A percentile compares a stretch with the other conserved stretches of the same genome.
Evolutionary conservation across 1,139 yeast species (phyloP).

Genomic region (Lodderomyces pseudojiufengensis): DNA sequence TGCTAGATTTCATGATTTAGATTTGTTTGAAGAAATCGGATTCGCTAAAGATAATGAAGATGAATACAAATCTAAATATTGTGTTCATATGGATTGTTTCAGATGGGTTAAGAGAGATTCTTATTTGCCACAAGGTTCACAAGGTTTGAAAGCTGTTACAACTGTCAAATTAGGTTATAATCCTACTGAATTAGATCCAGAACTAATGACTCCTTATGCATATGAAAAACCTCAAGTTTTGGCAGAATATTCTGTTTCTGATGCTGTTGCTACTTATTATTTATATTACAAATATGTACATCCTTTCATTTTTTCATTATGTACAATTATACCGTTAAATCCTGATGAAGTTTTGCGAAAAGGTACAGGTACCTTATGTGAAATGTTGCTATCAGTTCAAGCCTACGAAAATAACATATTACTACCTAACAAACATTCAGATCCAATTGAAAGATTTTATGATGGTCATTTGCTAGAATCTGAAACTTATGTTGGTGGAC

Average conservation of each 20-base stretch:
- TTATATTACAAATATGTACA: constrained; percentile 95
- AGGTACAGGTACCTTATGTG: constrained; percentile 98
- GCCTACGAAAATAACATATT: constrained; percentile 77
- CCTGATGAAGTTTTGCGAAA: constrained; percentile 96
- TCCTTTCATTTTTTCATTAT: constrained; percentile 93
- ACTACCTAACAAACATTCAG: constrained; percentile 89
- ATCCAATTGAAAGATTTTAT: constrained; percentile 88
- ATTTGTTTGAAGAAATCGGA: constrained; percentile 92
- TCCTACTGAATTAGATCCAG: constrained; percentile 96
- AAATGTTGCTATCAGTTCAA: constrained; percentile 95
- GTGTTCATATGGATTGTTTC: constrained; percentile 96
- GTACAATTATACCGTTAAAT: constrained; percentile 91
- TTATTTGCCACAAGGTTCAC: constrained; percentile 96
- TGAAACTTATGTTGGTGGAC: constrained; percentile 99
- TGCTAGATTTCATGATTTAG: constrained; percentile 75
- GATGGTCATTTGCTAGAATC: constrained; percentile 92
- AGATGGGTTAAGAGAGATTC: constrained; percentile 99
- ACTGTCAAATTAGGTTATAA: constrained; percentile 94
- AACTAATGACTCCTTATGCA: constrained; percentile 96
- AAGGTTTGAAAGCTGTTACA: constrained; percentile 97
- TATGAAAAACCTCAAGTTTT: constrained; percentile 86
- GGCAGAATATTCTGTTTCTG: constrained; percentile 97
- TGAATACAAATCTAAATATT: constrained; percentile 87
- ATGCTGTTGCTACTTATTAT: constrained; percentile 98
- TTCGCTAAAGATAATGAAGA: constrained; percentile 87